Evolutionary conservation across 129 eudicot species (phyloP), one percentile per base, ranked within the genome.

Genomic region (Kitagawia praeruptora): DNA sequence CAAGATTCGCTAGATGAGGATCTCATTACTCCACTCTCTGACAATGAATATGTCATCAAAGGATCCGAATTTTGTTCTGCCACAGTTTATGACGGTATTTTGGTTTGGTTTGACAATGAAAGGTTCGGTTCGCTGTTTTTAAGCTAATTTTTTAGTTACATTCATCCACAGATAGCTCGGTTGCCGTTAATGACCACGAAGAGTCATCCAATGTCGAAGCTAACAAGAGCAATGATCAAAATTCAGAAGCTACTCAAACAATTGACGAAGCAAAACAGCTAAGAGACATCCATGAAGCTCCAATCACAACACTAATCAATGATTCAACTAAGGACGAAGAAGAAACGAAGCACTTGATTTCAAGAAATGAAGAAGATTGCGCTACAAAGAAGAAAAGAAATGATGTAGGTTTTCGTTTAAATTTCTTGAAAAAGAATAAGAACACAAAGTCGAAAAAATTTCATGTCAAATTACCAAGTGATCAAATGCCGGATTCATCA

Each of bases 1-100:
- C 98, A 93, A 80, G 98, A 93, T 83, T 80, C 89, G 82, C 49
- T 88, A 48, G 96, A 93, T 77, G 92, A 87, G 78, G 98, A 93
- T 88, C 92, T 93, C 78, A 88, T 93, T 8, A 90, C 96, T 80
- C 98, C 96, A 21, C 77, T 88, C 74, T 90, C 89, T 74, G 96
- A 93, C 89, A 90, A 93, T 61, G 96, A 93, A 81, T 93, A 90
- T 79, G 92, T 93, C 76, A 93, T 93, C 46, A 93, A 93, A 81
- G 98, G 98, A 75, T 93, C 96, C 73, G 86, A 90, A 79, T 88
- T 90, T 77, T 73, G 80, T 76, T 78, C 86, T 67, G 23, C 64
- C 69, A 79, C 81, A 42, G 70, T 47, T 48, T 64, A 64, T 12
- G 77, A 72, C 75, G 89, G 92, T 91, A 89, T 56, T 41, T 34